These are phyloP conservation scores for Phoenix dactylifera DNA, from an alignment of 176 grass and related monocot species.

Conservation along the genomic window DNA sequence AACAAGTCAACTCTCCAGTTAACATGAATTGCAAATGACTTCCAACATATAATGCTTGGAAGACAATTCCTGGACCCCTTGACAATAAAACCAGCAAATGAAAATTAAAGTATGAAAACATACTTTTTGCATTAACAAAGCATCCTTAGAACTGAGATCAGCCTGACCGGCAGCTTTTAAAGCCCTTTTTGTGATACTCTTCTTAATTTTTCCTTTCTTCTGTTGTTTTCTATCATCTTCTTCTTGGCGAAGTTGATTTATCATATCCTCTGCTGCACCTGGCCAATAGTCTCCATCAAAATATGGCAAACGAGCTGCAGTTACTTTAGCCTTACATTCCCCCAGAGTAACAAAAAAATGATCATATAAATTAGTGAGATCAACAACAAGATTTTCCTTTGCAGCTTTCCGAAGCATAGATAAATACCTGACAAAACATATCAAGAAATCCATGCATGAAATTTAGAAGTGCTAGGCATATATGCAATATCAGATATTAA, in stretches of 20 bases:
- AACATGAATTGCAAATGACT: no score
- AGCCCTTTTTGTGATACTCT: slow-evolving; percentile 84
- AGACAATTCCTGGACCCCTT: no score
- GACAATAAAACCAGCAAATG: slow-evolving; percentile 11
- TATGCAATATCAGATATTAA: not conserved
- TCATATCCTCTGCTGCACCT: slow-evolving; percentile 98
- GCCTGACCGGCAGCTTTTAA: slow-evolving; percentile 92
- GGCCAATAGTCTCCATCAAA: slow-evolving; percentile 99
- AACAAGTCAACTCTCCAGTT: no score
- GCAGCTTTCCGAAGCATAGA: slow-evolving; percentile 91
- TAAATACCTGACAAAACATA: slow-evolving; percentile 63
- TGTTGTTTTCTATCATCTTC: slow-evolving; percentile 78
- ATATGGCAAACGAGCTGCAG: slow-evolving; percentile 87
- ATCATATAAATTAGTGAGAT: slow-evolving; percentile 89
- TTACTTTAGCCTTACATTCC: slow-evolving; percentile 92
- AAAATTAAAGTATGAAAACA: slow-evolving; percentile 12
- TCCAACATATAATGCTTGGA: no score
- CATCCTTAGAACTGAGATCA: slow-evolving; percentile 92
- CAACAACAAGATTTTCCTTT: slow-evolving; percentile 87
- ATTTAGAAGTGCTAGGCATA: slow-evolving; percentile 1
- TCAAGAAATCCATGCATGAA: not conserved
- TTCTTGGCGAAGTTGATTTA: slow-evolving; percentile 90
- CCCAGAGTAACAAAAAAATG: slow-evolving; percentile 75
- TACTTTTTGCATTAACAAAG: slow-evolving; percentile 95
- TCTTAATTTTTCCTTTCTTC: slow-evolving; percentile 97